phyloP scores from a whole-genome alignment of 169 alveolate species.

The Cryptosporidium sp. region DNA sequence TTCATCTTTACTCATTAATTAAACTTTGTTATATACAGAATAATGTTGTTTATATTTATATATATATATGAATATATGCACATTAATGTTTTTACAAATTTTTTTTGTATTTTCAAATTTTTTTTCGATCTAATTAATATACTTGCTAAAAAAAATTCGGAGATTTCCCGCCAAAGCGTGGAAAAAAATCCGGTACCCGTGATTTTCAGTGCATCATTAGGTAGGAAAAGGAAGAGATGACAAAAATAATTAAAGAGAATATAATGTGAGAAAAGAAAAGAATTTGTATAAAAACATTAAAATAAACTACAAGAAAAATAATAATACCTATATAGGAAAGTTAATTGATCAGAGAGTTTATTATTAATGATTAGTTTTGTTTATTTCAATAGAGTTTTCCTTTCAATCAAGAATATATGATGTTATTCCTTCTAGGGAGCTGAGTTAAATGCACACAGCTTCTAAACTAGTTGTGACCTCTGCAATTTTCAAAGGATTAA shows the following conservation, averaged over 20 bases:
- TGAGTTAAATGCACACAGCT: background rate
- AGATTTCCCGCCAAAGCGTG: background rate
- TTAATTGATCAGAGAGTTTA: constrained; percentile 1
- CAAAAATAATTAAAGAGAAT: too few relatives aligned
- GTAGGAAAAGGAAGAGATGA: too few relatives aligned
- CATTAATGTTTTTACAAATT: background rate
- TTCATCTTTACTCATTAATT: constrained; percentile 6
- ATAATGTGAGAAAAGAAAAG: background rate
- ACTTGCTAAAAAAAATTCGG: background rate
- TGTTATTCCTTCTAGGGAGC: background rate
- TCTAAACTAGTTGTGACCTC: background rate
- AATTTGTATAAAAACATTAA: constrained; percentile 14
- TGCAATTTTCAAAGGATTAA: background rate
- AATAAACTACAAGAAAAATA: constrained; percentile 9
- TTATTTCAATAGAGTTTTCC: background rate
- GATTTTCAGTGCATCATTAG: background rate
- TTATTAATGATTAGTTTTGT: background rate
- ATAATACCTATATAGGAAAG: constrained; percentile 9
- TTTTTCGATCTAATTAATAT: background rate
- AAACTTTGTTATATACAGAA: too few relatives aligned
- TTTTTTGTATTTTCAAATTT: background rate
- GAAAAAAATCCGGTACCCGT: background rate
- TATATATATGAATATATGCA: background rate
- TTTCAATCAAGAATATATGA: background rate
- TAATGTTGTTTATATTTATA: background rate